phyloP scores from a whole-genome alignment of 306 rosid genomes.

The Trifolium pratense region DNA sequence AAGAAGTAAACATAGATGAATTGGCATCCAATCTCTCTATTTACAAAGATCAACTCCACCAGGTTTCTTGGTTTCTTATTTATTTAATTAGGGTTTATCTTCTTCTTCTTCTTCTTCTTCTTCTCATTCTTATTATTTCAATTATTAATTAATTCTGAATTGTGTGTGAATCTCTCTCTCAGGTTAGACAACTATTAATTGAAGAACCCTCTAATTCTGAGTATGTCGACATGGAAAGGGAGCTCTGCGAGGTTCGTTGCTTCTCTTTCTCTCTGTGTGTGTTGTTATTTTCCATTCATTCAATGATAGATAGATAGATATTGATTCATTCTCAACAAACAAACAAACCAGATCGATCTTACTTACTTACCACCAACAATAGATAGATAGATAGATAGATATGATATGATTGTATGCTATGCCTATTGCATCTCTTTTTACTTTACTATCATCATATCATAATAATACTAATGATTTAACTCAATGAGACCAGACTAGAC shows the following conservation, averaged over 20 bases:
- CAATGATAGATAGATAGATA: too few species aligned
- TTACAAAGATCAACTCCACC: conserved; percentile 82
- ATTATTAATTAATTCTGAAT: too few species aligned
- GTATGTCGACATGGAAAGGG: conserved; percentile 93
- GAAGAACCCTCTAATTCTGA: conserved; percentile 82
- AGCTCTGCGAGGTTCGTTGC: conserved; percentile 66
- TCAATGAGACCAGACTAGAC: too few species aligned
- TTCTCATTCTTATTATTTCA: background rate
- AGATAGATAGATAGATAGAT: too few species aligned
- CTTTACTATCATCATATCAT: too few species aligned
- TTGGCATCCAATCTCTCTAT: conserved; percentile 79
- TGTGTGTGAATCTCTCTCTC: background rate
- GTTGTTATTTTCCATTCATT: too few species aligned
- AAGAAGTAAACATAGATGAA: conserved; percentile 70
- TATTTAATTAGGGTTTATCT: conserved; percentile 35
- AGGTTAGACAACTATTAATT: conserved; percentile 76
- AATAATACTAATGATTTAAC: too few species aligned
- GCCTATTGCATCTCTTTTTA: too few species aligned
- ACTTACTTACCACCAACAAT: too few species aligned
- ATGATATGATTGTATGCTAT: too few species aligned
- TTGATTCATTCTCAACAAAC: too few species aligned
- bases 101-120: background rate
- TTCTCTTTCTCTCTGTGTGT: background rate
- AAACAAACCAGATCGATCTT: too few species aligned
- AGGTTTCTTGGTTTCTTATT: conserved; percentile 48